A percentile compares a stretch with the other conserved stretches of the same genome.
Conservation (phyloP, 257 asterid genomes). For the Petrea volubilis region DNA sequence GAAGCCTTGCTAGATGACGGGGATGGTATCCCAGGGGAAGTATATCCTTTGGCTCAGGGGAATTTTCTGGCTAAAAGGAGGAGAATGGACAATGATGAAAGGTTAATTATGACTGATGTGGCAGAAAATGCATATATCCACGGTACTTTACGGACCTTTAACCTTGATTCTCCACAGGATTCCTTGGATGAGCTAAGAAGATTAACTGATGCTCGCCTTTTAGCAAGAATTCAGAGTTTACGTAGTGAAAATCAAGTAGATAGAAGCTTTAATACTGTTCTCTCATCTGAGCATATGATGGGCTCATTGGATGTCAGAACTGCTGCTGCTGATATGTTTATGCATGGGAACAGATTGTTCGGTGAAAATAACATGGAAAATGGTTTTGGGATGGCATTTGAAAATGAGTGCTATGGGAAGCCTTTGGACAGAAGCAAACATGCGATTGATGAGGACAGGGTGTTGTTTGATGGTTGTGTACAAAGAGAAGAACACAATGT, state of each 20-base stretch:
- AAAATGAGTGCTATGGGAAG: slow-evolving; percentile 30
- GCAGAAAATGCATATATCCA: slow-evolving; percentile 26
- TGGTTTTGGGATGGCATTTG: slow-evolving; percentile 27
- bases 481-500: slow-evolving; percentile 32
- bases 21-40: slow-evolving; percentile 29
- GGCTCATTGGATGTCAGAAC: slow-evolving; percentile 30
- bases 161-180: slow-evolving; percentile 16
- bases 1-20: slow-evolving; percentile 29
- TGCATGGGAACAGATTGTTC: slow-evolving; percentile 28
- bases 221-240: slow-evolving; percentile 27
- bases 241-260: slow-evolving; percentile 27
- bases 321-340: slow-evolving; percentile 28
- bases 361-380: slow-evolving; percentile 28
- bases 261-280: slow-evolving; percentile 9
- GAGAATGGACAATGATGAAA: slow-evolving; percentile 36
- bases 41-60: slow-evolving; percentile 25
- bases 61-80: slow-evolving; percentile 42
- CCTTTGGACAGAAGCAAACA: slow-evolving; percentile 26
- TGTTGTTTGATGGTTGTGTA: slow-evolving; percentile 27
- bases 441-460: slow-evolving; percentile 26
- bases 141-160: slow-evolving; percentile 1
- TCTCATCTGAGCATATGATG: slow-evolving; percentile 18
- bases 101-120: slow-evolving; percentile 26
- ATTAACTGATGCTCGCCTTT: slow-evolving; percentile 26
- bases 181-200: slow-evolving; percentile 34